Evolutionary conservation across 495 filamentous ascomycete genomes (phyloP), one percentile per base, ranked within the genome.

Genomic region (Paragyromitra xinjiangensis): DNA sequence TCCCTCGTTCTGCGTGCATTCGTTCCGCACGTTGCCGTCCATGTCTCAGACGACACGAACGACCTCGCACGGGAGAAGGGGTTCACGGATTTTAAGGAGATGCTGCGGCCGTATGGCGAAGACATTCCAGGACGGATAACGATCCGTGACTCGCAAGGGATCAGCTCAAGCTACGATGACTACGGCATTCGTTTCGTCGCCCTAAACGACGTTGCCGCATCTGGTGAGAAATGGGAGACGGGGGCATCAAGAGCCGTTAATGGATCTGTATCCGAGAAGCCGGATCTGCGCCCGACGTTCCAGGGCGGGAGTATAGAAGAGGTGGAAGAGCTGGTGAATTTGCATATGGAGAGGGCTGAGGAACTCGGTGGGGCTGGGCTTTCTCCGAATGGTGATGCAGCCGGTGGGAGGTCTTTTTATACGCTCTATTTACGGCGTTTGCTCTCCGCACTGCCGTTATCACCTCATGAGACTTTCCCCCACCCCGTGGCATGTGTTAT

Each of bases 401-500:
- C 44, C 11, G 22, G 53, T 2, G 76, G 62, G n/a, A 66, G 45
- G 14, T 90, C 92, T 1, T 91, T 96, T 78, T 94, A 93, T 83
- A 88, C 91, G 29, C 82, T 94, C 16, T 98, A 95, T 81, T 84
- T 99, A 40, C 90, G 93, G 48, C 90, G 94, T 68, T 80, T 98
- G 19, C 86, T 99, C 16, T 97, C 94, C 1, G 90, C 92, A 56
- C 84, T 93, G 26, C 88, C 92, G 7, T 80, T 94, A 56, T 88
- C 90, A 0, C 91, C 94, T 0, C 93, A 97, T 78, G 95, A 99
- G 84, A 96, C 95, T 1, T 97, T 98, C 81, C 88, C 91, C 11
- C 95, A 99, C 83, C 95, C 96, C 0, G 94, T 98, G 4, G 94
- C 96, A n/a, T 94, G 94, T 83, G 89, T 98, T 22, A 95, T 98